Evolutionary conservation across 495 filamentous ascomycete genomes (phyloP), one percentile per base, ranked within the genome.

Genomic region (Haplographium delicatum): DNA sequence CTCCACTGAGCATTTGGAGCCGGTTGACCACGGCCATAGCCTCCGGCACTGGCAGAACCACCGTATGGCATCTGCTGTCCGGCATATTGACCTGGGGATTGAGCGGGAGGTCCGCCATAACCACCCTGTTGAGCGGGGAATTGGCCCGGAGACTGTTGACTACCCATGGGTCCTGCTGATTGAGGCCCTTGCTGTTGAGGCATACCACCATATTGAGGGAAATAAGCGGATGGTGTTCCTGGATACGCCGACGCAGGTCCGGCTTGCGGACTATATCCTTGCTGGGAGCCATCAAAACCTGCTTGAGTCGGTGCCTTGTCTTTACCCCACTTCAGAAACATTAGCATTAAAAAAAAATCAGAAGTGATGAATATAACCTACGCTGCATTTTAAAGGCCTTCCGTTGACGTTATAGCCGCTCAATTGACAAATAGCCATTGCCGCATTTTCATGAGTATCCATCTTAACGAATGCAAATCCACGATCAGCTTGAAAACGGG

Each of bases 381-480:
- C 91, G 68, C 91, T 96, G 78, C 93, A 99, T 76, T 99, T 99
- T 60, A 99, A 67, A 43, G 93, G 94, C 60, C 93, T 86, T 23
- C 93, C 93, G 61, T 99, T 95, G 58, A 99, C 93, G 62, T 96
- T 93, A 68, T 96, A 96, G 7, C 91, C 89, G 60, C 86, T 96
- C 50, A 99, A 72, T 60, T 96, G 91, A 68, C 93, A 99, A 62
- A 99, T 99, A 15, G 93, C 89, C 87, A 93, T 95, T 13, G 93
- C 91, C 7, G 93, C 93, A 69, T 97, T 96, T 66, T 99, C 93
- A 56, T 99, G 93, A 3, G 83, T 86, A 60, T 97, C 93, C 91
- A 99, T 96, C 78, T 99, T 99, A 68, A 99, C 85, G 63, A 99
- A 99, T 0, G 93, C 89, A 69, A 99, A 99, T 10, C 93, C 93